These are phyloP conservation scores for Fraxinus greggii DNA, from an alignment of 305 asterid species.

Conservation along the genomic window DNA sequence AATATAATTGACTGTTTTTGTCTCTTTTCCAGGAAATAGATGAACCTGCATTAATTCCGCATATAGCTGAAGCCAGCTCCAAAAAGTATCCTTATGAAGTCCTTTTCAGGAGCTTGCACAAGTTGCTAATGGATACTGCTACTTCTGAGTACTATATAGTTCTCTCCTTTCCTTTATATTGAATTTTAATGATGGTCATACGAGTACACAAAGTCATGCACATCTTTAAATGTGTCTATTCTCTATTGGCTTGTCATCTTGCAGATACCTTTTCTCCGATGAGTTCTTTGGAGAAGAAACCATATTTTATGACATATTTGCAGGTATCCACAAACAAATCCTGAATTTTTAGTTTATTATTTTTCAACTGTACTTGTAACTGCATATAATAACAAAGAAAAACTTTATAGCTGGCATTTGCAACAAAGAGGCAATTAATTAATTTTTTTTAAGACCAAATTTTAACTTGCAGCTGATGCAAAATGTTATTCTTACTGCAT, in stretches of 20 bases:
- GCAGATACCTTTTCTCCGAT: constrained; percentile 89
- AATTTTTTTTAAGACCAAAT: background rate
- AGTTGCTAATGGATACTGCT: constrained; percentile 97
- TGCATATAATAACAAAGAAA: background rate
- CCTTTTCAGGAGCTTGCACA: constrained; percentile 97
- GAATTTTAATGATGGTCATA: constrained; percentile 8
- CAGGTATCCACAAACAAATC: constrained; percentile 55
- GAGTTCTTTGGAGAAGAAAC: constrained; percentile 92
- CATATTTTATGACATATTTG: constrained; percentile 80
- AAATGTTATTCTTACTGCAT: background rate
- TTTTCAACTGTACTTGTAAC: background rate
- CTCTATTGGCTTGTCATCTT: constrained; percentile 25
- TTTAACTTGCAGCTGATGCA: background rate
- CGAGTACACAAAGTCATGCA: background rate
- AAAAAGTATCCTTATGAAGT: constrained; percentile 94
- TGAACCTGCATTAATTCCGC: constrained; percentile 95
- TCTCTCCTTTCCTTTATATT: constrained; percentile 16
- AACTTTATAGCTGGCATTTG: background rate
- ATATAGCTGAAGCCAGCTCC: constrained; percentile 96
- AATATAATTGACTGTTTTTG: constrained; percentile 7
- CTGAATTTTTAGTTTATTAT: constrained; percentile 10
- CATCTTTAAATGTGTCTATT: constrained; percentile 21
- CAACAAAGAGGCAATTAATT: background rate
- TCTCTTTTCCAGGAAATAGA: constrained; percentile 74
- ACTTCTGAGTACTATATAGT: constrained; percentile 72